Conservation (phyloP, 192 early-diverging fungal species). For the Glomus cerebriforme region DNA sequence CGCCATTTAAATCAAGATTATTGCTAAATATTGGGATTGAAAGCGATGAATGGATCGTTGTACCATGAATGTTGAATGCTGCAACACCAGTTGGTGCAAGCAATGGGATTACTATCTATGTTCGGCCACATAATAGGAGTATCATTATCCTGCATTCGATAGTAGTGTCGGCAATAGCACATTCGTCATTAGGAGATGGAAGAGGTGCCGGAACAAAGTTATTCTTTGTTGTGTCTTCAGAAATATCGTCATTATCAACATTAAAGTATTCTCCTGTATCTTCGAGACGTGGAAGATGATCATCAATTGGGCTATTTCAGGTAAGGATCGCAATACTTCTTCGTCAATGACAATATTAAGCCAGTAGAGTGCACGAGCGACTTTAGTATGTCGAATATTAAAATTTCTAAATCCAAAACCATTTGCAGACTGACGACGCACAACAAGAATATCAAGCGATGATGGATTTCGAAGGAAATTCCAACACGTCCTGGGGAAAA, state of each 20-base stretch:
- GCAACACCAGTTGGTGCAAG: too few relatives aligned
- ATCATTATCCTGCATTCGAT: neutral
- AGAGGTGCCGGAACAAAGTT: neutral
- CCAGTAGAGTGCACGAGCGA: neutral
- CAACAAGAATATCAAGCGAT: neutral
- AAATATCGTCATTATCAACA: neutral
- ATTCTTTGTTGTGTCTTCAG: neutral
- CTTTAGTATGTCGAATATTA: neutral
- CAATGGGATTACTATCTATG: neutral
- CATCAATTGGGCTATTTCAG: neutral
- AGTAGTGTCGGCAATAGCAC: neutral
- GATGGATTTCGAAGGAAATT: neutral
- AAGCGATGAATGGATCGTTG: too few relatives aligned
- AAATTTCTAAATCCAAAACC: neutral
- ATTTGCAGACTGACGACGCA: neutral
- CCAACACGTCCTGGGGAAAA: neutral
- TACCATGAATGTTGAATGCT: too few relatives aligned
- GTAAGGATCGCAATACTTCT: neutral
- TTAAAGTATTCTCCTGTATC: neutral
- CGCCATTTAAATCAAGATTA: too few relatives aligned
- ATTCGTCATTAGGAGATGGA: neutral
- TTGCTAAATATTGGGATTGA: too few relatives aligned
- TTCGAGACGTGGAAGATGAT: neutral
- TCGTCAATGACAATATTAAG: slow-evolving; percentile 5
- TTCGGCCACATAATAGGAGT: neutral